A percentile compares a stretch with the other conserved stretches of the same genome.
Conservation (phyloP, 768 basidiomycete genomes). For the Naganishia onofrii region DNA sequence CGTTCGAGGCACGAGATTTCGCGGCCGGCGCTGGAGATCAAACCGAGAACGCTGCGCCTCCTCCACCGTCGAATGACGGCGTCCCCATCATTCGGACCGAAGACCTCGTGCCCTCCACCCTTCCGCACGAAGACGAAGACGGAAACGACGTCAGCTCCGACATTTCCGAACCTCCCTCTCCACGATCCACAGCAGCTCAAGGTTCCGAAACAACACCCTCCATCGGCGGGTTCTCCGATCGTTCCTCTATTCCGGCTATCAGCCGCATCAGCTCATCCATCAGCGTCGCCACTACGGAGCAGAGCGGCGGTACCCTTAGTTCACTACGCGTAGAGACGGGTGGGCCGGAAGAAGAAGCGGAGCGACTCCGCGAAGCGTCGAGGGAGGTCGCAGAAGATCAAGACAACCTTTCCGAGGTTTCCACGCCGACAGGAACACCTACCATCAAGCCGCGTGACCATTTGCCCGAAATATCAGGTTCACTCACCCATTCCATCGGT, state of each 20-base stretch:
- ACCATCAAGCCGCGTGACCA: neutral
- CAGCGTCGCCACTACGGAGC: neutral
- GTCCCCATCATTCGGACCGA: conserved; percentile 1
- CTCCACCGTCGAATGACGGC: neutral
- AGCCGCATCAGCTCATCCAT: neutral
- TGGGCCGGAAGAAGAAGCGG: neutral
- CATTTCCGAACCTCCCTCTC: neutral
- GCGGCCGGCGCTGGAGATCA: neutral
- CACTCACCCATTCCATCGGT: neutral
- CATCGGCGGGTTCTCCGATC: neutral
- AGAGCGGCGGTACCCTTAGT: conserved; percentile 1
- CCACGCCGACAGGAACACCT: conserved; percentile 15
- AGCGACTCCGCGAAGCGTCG: neutral
- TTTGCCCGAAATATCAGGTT: conserved; percentile 3
- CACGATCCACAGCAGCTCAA: conserved; percentile 4
- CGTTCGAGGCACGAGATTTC: neutral
- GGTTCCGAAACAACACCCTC: neutral
- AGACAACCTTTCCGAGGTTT: conserved; percentile 18
- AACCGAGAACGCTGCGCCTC: neutral
- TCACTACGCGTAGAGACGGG: conserved; percentile 17
- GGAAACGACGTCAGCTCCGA: neutral
- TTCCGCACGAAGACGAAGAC: conserved; percentile 7
- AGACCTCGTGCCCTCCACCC: conserved; percentile 8
- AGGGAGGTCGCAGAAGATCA: neutral
- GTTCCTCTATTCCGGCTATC: neutral